Evolutionary conservation across 495 filamentous ascomycete species (phyloP).

Genomic region (Tuber indicum): DNA sequence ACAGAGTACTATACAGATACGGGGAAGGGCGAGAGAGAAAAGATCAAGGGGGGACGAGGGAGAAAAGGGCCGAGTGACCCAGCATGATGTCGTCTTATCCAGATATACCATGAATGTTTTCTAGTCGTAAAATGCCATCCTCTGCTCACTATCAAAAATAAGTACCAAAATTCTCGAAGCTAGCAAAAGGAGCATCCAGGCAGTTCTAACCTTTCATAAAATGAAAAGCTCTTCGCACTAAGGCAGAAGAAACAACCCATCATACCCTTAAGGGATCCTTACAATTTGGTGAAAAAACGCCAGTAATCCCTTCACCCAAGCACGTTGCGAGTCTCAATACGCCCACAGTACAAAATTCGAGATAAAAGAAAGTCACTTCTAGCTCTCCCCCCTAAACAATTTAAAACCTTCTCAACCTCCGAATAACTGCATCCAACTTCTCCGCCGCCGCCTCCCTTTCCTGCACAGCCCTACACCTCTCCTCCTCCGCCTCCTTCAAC

Average conservation of each 20-base stretch:
- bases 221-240: background rate
- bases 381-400: background rate
- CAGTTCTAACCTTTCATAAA: background rate
- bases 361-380: background rate
- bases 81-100: background rate
- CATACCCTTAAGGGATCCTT: background rate
- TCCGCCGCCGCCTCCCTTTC: conserved; percentile 64
- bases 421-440: conserved; percentile 62
- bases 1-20: conserved; percentile 50
- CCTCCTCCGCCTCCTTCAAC: conserved; percentile 64
- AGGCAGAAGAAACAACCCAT: background rate
- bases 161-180: background rate
- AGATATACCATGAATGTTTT: background rate
- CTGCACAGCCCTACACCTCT: conserved; percentile 61
- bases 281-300: background rate
- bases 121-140: background rate
- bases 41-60: background rate
- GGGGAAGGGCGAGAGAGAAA: background rate
- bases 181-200: background rate
- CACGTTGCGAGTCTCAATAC: background rate
- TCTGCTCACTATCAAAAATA: background rate
- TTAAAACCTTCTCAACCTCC: conserved; percentile 51
- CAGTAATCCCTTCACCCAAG: background rate
- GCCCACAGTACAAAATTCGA: background rate
- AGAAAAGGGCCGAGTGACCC: background rate